Evolutionary conservation across 2,329 filamentous ascomycete genomes (phyloP).

Genomic region (Paracamarosporium sp.): DNA sequence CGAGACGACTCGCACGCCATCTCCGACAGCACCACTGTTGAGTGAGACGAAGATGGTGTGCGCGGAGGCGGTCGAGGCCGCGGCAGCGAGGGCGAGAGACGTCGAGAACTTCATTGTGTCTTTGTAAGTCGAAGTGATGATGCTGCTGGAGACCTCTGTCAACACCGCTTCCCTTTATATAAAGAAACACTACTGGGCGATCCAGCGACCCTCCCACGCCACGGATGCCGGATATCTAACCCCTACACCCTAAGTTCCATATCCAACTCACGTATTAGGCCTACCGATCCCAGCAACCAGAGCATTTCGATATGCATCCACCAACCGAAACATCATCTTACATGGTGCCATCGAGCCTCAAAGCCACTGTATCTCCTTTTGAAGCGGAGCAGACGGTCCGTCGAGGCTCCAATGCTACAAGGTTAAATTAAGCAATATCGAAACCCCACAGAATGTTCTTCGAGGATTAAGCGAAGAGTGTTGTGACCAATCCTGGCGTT

Average conservation of each 20-base stretch:
- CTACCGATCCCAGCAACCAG: slow-evolving; percentile 14
- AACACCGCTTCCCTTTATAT: neutral
- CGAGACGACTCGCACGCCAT: slow-evolving; percentile 59
- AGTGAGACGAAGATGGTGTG: slow-evolving; percentile 61
- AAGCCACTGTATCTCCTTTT: slow-evolving; percentile 9
- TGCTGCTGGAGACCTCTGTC: neutral
- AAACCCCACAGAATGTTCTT: slow-evolving; percentile 26
- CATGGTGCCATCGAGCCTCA: slow-evolving; percentile 16
- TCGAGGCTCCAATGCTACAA: slow-evolving; percentile 6
- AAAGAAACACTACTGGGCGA: neutral
- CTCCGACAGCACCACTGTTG: slow-evolving; percentile 55
- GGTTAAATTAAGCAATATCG: slow-evolving; percentile 38
- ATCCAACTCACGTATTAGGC: neutral
- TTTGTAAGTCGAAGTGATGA: neutral
- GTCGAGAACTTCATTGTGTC: slow-evolving; percentile 36
- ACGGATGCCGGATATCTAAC: neutral
- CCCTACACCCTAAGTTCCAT: neutral
- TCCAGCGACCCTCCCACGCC: neutral
- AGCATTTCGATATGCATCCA: slow-evolving; percentile 18
- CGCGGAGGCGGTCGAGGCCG: slow-evolving; percentile 48
- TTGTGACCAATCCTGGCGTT: slow-evolving; percentile 25
- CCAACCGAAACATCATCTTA: slow-evolving; percentile 20
- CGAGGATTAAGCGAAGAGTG: slow-evolving; percentile 24
- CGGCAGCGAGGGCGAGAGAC: slow-evolving; percentile 30
- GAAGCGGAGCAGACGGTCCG: slow-evolving; percentile 24